These are phyloP conservation scores for Stemphylium vesicarium DNA, from an alignment of 2,329 filamentous ascomycete species.

Conservation along the genomic window DNA sequence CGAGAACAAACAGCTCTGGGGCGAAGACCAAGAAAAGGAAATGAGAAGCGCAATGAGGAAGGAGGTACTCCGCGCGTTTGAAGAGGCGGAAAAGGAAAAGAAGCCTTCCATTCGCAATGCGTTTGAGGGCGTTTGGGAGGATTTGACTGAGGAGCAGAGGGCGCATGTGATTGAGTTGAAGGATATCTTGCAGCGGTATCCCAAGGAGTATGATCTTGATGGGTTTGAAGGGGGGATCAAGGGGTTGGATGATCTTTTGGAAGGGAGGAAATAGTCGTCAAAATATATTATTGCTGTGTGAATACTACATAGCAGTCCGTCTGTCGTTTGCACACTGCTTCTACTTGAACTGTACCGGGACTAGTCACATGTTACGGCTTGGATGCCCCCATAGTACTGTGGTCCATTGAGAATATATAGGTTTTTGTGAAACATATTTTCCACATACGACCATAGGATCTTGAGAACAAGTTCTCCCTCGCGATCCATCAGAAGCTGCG, in stretches of 20 bases:
- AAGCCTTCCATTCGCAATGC: constrained; percentile 73
- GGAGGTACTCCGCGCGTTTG: constrained; percentile 83
- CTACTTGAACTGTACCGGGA: too few species aligned
- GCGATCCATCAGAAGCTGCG: too few species aligned
- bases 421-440: too few species aligned
- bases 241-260: constrained; percentile 58
- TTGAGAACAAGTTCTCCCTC: too few species aligned
- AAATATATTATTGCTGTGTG: too few species aligned
- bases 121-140: constrained; percentile 91
- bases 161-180: constrained; percentile 78
- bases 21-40: constrained; percentile 80
- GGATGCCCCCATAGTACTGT: too few species aligned
- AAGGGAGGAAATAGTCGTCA: constrained; percentile 18
- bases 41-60: constrained; percentile 70
- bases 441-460: not conserved
- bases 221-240: constrained; percentile 76
- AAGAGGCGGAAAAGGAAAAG: constrained; percentile 80
- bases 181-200: constrained; percentile 82
- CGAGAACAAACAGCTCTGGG: constrained; percentile 82
- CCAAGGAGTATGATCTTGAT: constrained; percentile 85
- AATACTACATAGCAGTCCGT: too few species aligned
- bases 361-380: too few species aligned
- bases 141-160: constrained; percentile 78
- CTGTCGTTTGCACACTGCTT: too few species aligned
- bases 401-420: too few species aligned